Evolutionary conservation across 768 basidiomycete genomes (phyloP), one percentile per base, ranked within the genome.

Genomic region (Macrolepiota albuminosa): DNA sequence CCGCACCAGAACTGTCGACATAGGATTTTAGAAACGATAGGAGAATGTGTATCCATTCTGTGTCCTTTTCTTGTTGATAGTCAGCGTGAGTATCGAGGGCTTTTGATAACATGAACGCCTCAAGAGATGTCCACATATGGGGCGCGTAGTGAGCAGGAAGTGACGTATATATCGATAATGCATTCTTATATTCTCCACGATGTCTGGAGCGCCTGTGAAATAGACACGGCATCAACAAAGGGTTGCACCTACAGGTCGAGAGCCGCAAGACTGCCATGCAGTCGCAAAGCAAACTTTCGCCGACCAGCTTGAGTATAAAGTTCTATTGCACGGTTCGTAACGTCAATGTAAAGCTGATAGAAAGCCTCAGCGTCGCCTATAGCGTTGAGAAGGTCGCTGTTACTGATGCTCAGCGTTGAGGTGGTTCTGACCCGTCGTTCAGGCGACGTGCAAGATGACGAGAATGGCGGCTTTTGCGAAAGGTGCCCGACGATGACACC

Each of bases 121-220:
- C 89, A 48, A 94, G 73, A 9, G 87, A 87, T 29, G 84, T 82
- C 93, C 93, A 95, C 68, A 80, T 79, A 69, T 91, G 87, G 7
- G 89, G 89, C 0, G 87, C 84, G 71, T 93, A 94, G 67, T 93
- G 91, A 10, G 88, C 89, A 0, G 93, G 89, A n/a, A 96, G 79
- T 2, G 89, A 89, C 0, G 84, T 81, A 68, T 85, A 95, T 45
- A 88, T 85, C 26, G 83, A 77, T 29, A 91, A 76, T 5, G 93
- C 92, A 21, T 76, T 78, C 6, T 76, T 70, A 34, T 87, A 74
- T 16, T 84, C 84, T 39, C 80, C 82, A 40, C 93, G 88, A 70
- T 88, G 81, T 6, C 93, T 95, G 62, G 33, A 49, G 18, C 9
- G 26, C 26, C 61, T 21, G 54, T 50, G 26, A 53, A 34, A 59